A percentile compares a stretch with the other conserved stretches of the same genome.
phyloP scores from a whole-genome alignment of 139 green algal species.

The Tetradesmus obliquus region DNA sequence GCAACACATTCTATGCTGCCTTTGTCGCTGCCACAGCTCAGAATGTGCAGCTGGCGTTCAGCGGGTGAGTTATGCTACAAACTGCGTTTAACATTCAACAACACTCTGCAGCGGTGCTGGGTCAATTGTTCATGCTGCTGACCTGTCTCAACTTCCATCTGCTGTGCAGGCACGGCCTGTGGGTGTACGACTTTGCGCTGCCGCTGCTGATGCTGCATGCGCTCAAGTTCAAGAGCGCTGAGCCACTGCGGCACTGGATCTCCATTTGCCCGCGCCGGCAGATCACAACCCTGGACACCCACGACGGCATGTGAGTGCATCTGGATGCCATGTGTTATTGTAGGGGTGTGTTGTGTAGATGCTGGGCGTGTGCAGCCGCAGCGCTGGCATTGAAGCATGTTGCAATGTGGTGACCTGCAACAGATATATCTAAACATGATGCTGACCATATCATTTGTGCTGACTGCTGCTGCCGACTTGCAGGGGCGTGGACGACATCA shows the following conservation, averaged over 20 bases:
- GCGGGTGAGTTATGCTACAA: not conserved
- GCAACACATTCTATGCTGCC: not conserved
- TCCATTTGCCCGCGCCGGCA: conserved; percentile 62
- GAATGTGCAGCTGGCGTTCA: not conserved
- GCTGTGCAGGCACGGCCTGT: conserved; percentile 8
- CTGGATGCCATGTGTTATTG: not conserved
- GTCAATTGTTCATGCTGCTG: not conserved
- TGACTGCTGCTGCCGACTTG: not conserved
- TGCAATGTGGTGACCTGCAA: not conserved
- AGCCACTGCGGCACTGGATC: conserved; percentile 36
- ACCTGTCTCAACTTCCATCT: not conserved
- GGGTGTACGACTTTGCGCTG: conserved; percentile 65
- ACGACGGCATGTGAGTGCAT: conserved; percentile 51
- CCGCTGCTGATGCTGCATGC: conserved; percentile 31
- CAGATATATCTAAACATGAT: not conserved
- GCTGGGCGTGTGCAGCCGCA: too few species aligned
- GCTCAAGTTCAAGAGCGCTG: conserved; percentile 28
- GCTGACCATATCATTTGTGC: not conserved
- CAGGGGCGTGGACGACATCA: conserved; percentile 61
- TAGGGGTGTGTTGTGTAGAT: not conserved
- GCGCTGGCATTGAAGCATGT: too few species aligned
- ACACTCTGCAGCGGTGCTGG: not conserved
- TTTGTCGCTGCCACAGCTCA: not conserved
- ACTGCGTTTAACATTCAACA: not conserved
- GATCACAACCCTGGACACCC: conserved; percentile 64